phyloP scores from a whole-genome alignment of 805 yeast genomes.

The Cyberlindnera petersonii region DNA sequence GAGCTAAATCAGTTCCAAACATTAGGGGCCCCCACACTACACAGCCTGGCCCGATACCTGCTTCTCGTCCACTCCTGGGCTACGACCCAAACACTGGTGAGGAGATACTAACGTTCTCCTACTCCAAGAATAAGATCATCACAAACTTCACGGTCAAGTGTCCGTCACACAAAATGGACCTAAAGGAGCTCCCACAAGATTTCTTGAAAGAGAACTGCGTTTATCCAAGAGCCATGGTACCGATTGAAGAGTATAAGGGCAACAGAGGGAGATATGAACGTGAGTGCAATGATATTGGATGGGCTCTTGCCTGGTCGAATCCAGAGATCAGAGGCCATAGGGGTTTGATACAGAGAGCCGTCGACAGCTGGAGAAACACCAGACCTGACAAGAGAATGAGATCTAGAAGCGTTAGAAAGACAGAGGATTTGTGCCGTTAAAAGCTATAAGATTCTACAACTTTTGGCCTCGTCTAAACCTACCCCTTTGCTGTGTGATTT shows the following conservation, averaged over 20 bases:
- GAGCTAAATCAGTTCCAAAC: constrained; percentile 18
- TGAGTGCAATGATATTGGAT: constrained; percentile 45
- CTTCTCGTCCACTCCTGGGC: constrained; percentile 25
- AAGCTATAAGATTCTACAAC: not conserved
- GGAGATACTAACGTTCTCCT: constrained; percentile 30
- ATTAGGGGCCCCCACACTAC: constrained; percentile 15
- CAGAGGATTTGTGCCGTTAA: constrained; percentile 4
- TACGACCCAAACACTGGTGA: constrained; percentile 28
- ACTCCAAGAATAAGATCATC: constrained; percentile 31
- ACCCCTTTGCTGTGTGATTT: too few species aligned
- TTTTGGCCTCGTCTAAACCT: too few species aligned
- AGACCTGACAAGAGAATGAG: constrained; percentile 37
- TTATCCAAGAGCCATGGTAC: constrained; percentile 45
- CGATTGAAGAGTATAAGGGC: constrained; percentile 39
- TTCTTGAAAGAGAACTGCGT: constrained; percentile 41
- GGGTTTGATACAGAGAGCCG: constrained; percentile 49
- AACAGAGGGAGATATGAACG: constrained; percentile 44
- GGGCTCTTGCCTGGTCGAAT: constrained; percentile 42
- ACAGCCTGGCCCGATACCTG: constrained; percentile 36
- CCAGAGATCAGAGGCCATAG: constrained; percentile 40
- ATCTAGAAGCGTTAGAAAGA: constrained; percentile 37
- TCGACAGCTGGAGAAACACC: constrained; percentile 49
- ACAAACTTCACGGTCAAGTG: constrained; percentile 24
- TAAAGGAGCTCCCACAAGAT: constrained; percentile 24
- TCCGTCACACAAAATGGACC: constrained; percentile 15